phyloP scores from a whole-genome alignment of 495 filamentous ascomycete genomes.

The Annulohypoxylon maeteangense region DNA sequence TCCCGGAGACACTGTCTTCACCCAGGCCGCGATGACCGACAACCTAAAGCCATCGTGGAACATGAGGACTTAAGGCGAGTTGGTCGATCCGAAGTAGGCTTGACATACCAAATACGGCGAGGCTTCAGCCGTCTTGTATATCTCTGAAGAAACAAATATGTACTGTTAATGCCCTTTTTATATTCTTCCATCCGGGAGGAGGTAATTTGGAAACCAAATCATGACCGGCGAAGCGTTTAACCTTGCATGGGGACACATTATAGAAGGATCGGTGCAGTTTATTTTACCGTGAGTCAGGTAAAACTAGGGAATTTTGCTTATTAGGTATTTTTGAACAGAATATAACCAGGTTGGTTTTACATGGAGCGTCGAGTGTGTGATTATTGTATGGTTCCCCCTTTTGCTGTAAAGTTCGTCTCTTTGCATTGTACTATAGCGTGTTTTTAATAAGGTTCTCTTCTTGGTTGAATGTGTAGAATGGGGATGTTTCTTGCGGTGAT shows the following conservation, averaged over 20 bases:
- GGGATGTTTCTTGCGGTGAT: not conserved
- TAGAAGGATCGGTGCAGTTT: slow-evolving; percentile 40
- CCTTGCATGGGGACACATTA: slow-evolving; percentile 41
- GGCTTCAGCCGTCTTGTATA: slow-evolving; percentile 40
- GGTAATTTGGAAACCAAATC: slow-evolving; percentile 41
- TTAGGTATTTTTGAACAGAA: slow-evolving; percentile 23
- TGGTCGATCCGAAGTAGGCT: slow-evolving; percentile 10
- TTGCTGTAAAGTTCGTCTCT: not conserved
- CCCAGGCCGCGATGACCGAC: slow-evolving; percentile 73
- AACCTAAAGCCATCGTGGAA: slow-evolving; percentile 83
- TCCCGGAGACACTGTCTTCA: slow-evolving; percentile 84
- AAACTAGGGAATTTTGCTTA: slow-evolving; percentile 34
- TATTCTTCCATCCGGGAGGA: slow-evolving; percentile 32
- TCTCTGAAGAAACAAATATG: slow-evolving; percentile 39
- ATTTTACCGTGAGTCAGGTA: slow-evolving; percentile 25
- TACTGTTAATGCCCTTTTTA: slow-evolving; percentile 40
- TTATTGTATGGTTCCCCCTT: not conserved
- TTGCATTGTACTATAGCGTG: slow-evolving; percentile 17
- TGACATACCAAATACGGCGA: slow-evolving; percentile 24
- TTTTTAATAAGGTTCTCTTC: slow-evolving; percentile 17
- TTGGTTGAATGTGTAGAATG: not conserved
- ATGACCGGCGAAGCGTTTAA: slow-evolving; percentile 41
- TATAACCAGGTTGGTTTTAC: slow-evolving; percentile 31
- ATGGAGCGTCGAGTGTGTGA: slow-evolving; percentile 10
- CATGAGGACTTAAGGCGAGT: slow-evolving; percentile 61